Evolutionary conservation across 2,329 filamentous ascomycete species (phyloP).

Genomic region (Alternaria sp.): DNA sequence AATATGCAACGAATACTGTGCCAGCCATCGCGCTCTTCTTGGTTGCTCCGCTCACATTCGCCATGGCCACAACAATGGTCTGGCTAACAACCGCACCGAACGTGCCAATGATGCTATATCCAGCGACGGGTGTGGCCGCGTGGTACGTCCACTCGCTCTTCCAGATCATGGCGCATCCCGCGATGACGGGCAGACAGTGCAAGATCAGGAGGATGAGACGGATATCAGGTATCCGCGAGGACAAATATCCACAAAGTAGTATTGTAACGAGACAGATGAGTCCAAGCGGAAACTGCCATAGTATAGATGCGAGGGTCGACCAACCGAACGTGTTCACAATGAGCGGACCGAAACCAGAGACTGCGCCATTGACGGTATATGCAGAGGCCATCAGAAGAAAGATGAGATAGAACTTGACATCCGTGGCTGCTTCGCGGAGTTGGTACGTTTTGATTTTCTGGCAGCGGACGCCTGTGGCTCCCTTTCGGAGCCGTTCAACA

Average conservation of each 20-base stretch:
- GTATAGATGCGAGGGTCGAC: constrained; percentile 47
- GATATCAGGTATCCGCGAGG: constrained; percentile 68
- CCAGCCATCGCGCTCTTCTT: constrained; percentile 82
- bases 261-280: constrained; percentile 74
- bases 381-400: constrained; percentile 56
- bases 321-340: constrained; percentile 56
- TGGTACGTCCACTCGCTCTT: constrained; percentile 70
- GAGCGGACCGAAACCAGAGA: constrained; percentile 51
- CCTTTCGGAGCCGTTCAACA: constrained; percentile 56
- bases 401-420: constrained; percentile 55
- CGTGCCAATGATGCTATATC: constrained; percentile 76
- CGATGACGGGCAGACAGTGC: constrained; percentile 77
- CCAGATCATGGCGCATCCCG: constrained; percentile 79
- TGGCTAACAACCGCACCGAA: constrained; percentile 75
- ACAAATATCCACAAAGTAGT: constrained; percentile 71
- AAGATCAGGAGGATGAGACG: constrained; percentile 71
- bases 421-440: constrained; percentile 57
- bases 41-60: constrained; percentile 78
- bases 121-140: constrained; percentile 71
- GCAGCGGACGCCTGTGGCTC: constrained; percentile 62
- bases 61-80: constrained; percentile 66
- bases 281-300: constrained; percentile 77
- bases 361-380: constrained; percentile 65
- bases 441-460: constrained; percentile 64
- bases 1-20: constrained; percentile 78